Evolutionary conservation across 805 yeast species (phyloP).

Genomic region (Metschnikowia lachancei): DNA sequence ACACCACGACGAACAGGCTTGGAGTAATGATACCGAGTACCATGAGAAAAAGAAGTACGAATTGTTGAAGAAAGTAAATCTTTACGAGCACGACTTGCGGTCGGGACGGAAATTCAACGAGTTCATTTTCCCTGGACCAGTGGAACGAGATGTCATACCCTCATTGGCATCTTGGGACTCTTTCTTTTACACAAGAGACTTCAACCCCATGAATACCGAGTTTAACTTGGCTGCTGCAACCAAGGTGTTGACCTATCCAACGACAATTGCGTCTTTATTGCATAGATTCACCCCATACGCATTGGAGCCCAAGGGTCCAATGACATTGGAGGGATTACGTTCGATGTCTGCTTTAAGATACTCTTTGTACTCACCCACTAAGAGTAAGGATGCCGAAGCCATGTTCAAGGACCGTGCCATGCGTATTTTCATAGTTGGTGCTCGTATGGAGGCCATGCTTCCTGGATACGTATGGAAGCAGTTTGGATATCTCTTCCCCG

Average conservation of each 20-base stretch:
- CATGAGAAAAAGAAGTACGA: conserved; percentile 67
- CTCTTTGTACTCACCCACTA: conserved; percentile 69
- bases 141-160: conserved; percentile 69
- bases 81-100: conserved; percentile 91
- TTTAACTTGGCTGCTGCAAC: conserved; percentile 94
- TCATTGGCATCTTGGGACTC: conserved; percentile 89
- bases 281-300: conserved; percentile 85
- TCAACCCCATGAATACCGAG: conserved; percentile 94
- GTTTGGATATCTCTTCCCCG: conserved; percentile 80
- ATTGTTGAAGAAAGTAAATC: conserved; percentile 78
- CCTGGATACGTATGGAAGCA: conserved; percentile 98
- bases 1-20: conserved; percentile 85
- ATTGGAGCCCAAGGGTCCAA: conserved; percentile 78
- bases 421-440: conserved; percentile 85
- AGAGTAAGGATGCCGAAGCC: conserved; percentile 47
- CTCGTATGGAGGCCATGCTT: conserved; percentile 88
- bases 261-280: conserved; percentile 79
- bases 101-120: conserved; percentile 94
- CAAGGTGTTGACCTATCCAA: conserved; percentile 88
- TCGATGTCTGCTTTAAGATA: conserved; percentile 90
- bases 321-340: conserved; percentile 89
- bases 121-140: conserved; percentile 85
- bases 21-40: conserved; percentile 76
- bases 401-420: conserved; percentile 80
- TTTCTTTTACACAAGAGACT: conserved; percentile 87